These are phyloP conservation scores for Asterella californica DNA, from an alignment of 225 moss, liverwort and hornwort genomes.

Conservation along the genomic window DNA sequence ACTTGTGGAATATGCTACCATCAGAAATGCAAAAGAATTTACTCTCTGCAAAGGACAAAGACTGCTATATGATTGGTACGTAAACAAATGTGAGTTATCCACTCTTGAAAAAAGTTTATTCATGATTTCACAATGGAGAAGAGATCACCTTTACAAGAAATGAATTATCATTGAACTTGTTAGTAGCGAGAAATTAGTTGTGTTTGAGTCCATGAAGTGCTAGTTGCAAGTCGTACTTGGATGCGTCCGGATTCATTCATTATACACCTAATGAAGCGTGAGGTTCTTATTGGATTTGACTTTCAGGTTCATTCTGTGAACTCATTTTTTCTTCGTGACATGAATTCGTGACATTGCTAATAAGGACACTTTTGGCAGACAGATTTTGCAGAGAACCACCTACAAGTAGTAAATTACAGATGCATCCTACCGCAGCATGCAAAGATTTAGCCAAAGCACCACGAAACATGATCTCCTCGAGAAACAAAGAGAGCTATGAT, in stretches of 20 bases:
- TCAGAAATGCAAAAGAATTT: neutral
- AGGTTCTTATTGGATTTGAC: neutral
- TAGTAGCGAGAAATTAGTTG: neutral
- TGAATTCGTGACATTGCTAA: constrained; percentile 6
- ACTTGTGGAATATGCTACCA: neutral
- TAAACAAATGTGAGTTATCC: constrained; percentile 13
- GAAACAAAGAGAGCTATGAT: neutral
- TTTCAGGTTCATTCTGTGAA: neutral
- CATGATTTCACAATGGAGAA: too few species aligned
- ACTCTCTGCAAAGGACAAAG: neutral
- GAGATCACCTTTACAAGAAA: neutral
- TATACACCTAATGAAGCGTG: neutral
- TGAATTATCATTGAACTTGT: neutral
- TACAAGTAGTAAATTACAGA: constrained; percentile 23
- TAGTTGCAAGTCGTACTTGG: neutral
- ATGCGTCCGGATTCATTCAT: neutral
- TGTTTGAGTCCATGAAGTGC: neutral
- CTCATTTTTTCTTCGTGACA: too few species aligned
- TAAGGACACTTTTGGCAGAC: constrained; percentile 8
- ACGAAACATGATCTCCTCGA: neutral
- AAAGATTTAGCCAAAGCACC: neutral
- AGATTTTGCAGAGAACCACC: constrained; percentile 9
- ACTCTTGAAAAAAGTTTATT: neutral
- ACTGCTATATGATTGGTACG: neutral
- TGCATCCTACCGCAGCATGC: neutral